phyloP scores from a whole-genome alignment of 2,329 filamentous ascomycete species.

The Hypoxylon sp. region DNA sequence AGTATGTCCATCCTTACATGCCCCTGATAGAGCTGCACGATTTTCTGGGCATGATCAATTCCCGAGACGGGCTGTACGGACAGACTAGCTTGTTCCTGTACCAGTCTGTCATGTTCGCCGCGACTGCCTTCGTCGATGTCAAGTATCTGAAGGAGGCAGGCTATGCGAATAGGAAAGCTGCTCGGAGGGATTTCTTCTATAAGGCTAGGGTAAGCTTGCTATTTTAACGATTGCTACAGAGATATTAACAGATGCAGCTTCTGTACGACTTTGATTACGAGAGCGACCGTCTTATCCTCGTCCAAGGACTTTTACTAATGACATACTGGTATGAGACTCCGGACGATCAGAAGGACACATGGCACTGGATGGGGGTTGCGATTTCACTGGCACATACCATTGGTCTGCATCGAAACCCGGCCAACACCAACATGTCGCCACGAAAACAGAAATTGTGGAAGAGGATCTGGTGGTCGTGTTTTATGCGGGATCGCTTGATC shows the following conservation, averaged over 20 bases:
- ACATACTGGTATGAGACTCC: conserved; percentile 98
- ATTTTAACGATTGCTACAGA: not conserved
- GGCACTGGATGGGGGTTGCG: conserved; percentile 98
- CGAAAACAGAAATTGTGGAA: conserved; percentile 89
- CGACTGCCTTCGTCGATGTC: conserved; percentile 89
- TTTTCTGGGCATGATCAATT: conserved; percentile 73
- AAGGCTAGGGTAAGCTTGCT: conserved; percentile 79
- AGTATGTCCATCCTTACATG: conserved; percentile 96
- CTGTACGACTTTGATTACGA: conserved; percentile 98
- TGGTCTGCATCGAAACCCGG: conserved; percentile 88
- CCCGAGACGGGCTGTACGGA: conserved; percentile 76
- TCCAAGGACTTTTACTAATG: conserved; percentile 91
- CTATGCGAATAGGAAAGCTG: conserved; percentile 82
- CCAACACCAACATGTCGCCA: conserved; percentile 79
- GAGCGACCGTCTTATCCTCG: conserved; percentile 86
- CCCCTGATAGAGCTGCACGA: conserved; percentile 81
- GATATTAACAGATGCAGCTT: conserved; percentile 65
- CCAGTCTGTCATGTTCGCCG: conserved; percentile 95
- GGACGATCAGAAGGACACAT: conserved; percentile 97
- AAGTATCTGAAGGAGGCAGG: conserved; percentile 82
- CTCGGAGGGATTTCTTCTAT: conserved; percentile 89
- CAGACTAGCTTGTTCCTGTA: conserved; percentile 89
- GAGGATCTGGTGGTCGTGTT: conserved; percentile 97
- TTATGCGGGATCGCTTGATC: conserved; percentile 93
- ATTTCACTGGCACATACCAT: conserved; percentile 95